Conservation (phyloP, 75 land plant genomes). For the Ceratopteris richardii region DNA sequence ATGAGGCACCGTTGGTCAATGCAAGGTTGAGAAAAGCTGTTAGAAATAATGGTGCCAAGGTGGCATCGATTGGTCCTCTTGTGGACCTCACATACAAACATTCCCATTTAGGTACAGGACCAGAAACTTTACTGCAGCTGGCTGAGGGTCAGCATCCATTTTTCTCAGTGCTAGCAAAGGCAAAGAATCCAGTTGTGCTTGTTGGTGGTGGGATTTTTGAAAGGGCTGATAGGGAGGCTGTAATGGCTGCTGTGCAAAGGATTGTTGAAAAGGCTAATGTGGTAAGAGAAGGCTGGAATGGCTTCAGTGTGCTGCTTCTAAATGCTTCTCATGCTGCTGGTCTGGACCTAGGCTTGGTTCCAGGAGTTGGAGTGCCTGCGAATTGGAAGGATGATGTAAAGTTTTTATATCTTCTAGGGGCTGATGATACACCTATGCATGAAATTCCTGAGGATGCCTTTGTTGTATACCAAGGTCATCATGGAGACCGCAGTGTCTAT, state of each 20-base stretch:
- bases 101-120: slow-evolving; percentile 68
- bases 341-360: slow-evolving; percentile 71
- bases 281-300: slow-evolving; percentile 79
- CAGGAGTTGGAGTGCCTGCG: slow-evolving; percentile 38
- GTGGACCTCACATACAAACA: slow-evolving; percentile 75
- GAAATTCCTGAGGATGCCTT: slow-evolving; percentile 82
- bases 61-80: slow-evolving; percentile 71
- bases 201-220: slow-evolving; percentile 85
- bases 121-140: slow-evolving; percentile 69
- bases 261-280: slow-evolving; percentile 55
- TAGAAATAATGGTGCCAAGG: slow-evolving; percentile 57
- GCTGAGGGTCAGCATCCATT: slow-evolving; percentile 93
- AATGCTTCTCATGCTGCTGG: slow-evolving; percentile 93
- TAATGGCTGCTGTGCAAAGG: slow-evolving; percentile 54
- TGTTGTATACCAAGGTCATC: slow-evolving; percentile 99
- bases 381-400: slow-evolving; percentile 46
- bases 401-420: slow-evolving; percentile 83
- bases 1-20: slow-evolving; percentile 95
- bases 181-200: slow-evolving; percentile 76
- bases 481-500: slow-evolving; percentile 85
- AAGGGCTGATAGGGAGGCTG: slow-evolving; percentile 71
- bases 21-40: slow-evolving; percentile 89
- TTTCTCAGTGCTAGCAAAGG: slow-evolving; percentile 48
- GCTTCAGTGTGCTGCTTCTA: slow-evolving; percentile 73
- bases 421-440: slow-evolving; percentile 75